phyloP scores from a whole-genome alignment of 148 eudicot genomes.

The Rheum nobile region DNA sequence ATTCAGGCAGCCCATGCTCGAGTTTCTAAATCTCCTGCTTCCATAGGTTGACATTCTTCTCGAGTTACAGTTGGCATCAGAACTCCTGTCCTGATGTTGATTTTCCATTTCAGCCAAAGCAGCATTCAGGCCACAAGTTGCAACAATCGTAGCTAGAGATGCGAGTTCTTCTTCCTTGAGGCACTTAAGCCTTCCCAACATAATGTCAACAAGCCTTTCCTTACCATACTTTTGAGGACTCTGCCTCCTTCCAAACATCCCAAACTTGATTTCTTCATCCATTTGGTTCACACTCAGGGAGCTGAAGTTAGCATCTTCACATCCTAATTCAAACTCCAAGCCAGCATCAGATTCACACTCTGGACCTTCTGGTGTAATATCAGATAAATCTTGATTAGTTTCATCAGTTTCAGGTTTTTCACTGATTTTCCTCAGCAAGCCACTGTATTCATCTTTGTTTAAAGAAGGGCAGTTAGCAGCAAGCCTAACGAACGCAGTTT shows the following conservation, averaged over 20 bases:
- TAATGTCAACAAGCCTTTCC: slow-evolving; percentile 50
- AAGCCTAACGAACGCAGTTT: slow-evolving; percentile 61
- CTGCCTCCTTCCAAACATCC: slow-evolving; percentile 25
- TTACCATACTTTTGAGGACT: slow-evolving; percentile 37
- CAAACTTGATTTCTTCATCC: slow-evolving; percentile 13
- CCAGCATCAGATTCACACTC: slow-evolving; percentile 51
- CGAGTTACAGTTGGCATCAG: neutral
- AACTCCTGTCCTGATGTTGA: slow-evolving; percentile 2
- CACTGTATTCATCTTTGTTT: slow-evolving; percentile 55
- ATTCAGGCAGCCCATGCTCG: slow-evolving; percentile 12
- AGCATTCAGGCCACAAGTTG: slow-evolving; percentile 88
- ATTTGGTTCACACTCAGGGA: slow-evolving; percentile 11
- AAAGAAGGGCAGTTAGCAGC: slow-evolving; percentile 41
- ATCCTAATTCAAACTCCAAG: slow-evolving; percentile 27
- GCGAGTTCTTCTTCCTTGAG: slow-evolving; percentile 84
- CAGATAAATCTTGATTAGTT: slow-evolving; percentile 26
- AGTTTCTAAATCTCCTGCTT: slow-evolving; percentile 10
- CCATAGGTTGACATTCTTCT: slow-evolving; percentile 22
- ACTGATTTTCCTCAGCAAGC: slow-evolving; percentile 59
- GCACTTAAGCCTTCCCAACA: slow-evolving; percentile 70
- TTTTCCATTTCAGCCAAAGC: slow-evolving; percentile 49
- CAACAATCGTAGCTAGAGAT: slow-evolving; percentile 86
- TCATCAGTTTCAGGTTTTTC: slow-evolving; percentile 54
- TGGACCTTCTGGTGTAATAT: slow-evolving; percentile 30
- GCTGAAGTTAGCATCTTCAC: slow-evolving; percentile 16